Base-by-base conservation (phyloP, 108 stramenopile species). In the Cyclotella atomus region DNA sequence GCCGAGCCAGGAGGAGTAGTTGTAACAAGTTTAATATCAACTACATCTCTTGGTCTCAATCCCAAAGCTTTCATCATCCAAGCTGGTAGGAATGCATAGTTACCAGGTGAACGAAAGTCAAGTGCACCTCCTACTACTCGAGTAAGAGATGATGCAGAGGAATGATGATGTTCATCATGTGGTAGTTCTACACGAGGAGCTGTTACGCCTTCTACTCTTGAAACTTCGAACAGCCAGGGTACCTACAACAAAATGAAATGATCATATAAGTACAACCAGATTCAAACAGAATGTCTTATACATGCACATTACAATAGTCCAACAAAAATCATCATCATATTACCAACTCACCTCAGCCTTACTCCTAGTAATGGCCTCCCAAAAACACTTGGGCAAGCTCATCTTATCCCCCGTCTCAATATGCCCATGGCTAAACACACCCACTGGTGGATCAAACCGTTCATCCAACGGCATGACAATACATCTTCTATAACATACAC, bases 61-160 rank as follows among this genome's bases (percentile, higher is more conserved):
- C 88, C 86, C 47, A 97, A 68, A 15, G 89, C 87, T 38, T 85
- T 83, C 86, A 97, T 90, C 90, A 95, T 91, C 96, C 96, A 97
- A 49, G 65, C 68, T 5, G 96, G 96, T 20, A 93, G 62, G 65
- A 94, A 97, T 32, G 87, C 77, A 59, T 92, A 97, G 67, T 93
- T 93, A 59, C 86, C 62, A 0, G 95, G 95, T 10, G 95, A 88
- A n/a, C 97, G 94, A 84, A 93, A 95, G 81, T 97, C 97, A 47
- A 97, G 71, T n/a, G 94, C 86, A 19, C 88, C 85, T 10, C 91
- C 90, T 24, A 93, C 91, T 38, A 87, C 87, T 36, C 85, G 65
- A n/a, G 85, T 59, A 53, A 95, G 66, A 21, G 49, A n/a, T 7
- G 74, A 36, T 21, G 75, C 47, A 12, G 88, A 46, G 46, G 44